Base-by-base conservation (phyloP, 2,329 filamentous ascomycete genomes). In the Graphiopsis chlorocephala region DNA sequence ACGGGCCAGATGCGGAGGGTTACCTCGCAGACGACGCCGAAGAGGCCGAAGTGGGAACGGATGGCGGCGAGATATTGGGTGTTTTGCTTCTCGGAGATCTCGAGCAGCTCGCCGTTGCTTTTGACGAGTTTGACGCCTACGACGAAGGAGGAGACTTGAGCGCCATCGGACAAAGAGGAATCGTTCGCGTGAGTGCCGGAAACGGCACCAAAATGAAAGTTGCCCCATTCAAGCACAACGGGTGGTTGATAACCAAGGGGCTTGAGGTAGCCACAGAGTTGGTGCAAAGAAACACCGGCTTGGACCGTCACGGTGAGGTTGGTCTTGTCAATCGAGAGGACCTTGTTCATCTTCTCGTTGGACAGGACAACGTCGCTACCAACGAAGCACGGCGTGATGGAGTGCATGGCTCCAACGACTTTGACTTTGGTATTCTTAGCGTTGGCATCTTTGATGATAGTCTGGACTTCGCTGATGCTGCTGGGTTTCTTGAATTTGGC, bases 161-260 rank as follows among this genome's bases (percentile, higher is more conserved):
- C 61, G 20, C 48, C 48, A 20, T 57, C 48, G 33, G 61, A 33
- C 17, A 66, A 17, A 8, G 64, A 64, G 25, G 60, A 59, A 14
- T 66, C 61, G 28, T 66, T 66, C 4, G 64, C 64, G 10, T 61
- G 53, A 4, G 64, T 66, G 4, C 64, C 64, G 6, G 50, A 59
- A 12, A 64, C 52, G 1, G 64, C 61, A 12, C 64, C 64, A 10
- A 64, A 66, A 10, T 66, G 38, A 31, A 67, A 67, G 33, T 67
- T 64, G n/a, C 66, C 66, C 15, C 52, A 65, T 38, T 67, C 66
- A 4, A 67, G 64, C 3, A 65, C 60, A 14, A 67, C 66, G 8
- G 66, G 60, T 15, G 56, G 48, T 33, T 67, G 64, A 20, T 53
- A 62, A 12, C 61, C 66, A 29, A 64, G 55, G 5, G 60, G 61